Evolutionary conservation across 441 rosid genomes (phyloP).

Genomic region (Breynia disticha): DNA sequence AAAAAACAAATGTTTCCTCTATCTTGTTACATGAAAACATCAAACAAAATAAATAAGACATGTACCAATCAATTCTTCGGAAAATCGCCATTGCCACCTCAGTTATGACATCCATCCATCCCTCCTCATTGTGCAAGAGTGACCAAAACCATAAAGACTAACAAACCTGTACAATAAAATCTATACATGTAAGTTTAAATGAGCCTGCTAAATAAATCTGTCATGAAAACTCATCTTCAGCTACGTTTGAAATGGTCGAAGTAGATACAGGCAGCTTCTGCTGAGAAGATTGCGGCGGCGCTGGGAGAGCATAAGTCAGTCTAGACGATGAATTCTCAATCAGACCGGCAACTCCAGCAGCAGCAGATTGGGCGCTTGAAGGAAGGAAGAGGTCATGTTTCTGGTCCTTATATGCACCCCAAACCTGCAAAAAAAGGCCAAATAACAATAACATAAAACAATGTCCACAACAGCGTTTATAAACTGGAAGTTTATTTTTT

Average conservation of each 20-base stretch:
- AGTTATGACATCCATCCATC: no score
- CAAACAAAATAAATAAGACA: no score
- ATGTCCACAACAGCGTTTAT: no score
- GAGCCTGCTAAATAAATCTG: conserved; percentile 4
- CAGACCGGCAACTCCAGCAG: conserved; percentile 95
- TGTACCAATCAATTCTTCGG: no score
- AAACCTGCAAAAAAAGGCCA: conserved; percentile 41
- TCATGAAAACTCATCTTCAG: conserved; percentile 19
- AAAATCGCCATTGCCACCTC: no score
- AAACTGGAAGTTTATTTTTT: no score
- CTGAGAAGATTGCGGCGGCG: conserved; percentile 43
- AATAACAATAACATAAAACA: neutral
- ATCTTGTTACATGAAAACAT: no score
- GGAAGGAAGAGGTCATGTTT: conserved; percentile 97
- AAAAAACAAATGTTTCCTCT: no score
- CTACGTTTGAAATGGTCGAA: conserved; percentile 28
- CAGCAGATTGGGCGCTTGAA: conserved; percentile 84
- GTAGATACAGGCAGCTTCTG: conserved; percentile 24
- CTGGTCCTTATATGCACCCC: conserved; percentile 97
- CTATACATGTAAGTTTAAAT: conserved; percentile 18
- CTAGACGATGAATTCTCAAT: conserved; percentile 66
- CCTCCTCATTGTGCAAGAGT: neutral
- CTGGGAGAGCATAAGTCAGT: conserved; percentile 73
- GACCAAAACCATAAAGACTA: conserved; percentile 1
- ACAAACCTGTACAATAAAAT: conserved; percentile 32